Evolutionary conservation across 164 flowering plant species (phyloP), one percentile per base, ranked within the genome.

Genomic region (Dillenia turbinata): DNA sequence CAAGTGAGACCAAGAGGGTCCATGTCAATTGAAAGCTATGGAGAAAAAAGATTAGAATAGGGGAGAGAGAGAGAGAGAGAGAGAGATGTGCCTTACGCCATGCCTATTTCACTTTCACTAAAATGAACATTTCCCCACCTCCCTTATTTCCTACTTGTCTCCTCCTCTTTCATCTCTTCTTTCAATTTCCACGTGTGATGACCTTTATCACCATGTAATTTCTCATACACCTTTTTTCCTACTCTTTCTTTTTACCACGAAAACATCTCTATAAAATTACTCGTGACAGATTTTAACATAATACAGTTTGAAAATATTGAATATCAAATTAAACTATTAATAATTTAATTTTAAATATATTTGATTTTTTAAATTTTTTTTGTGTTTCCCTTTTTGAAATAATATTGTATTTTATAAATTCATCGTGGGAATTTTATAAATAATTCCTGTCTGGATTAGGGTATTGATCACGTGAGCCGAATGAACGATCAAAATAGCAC

Each of bases 51-150:
- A 26, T 26, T 26, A 26, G 40, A 26, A 26, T 26, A 26, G 40
- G 5, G 3, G 40, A 26, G 40, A 5, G 40, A 7, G 53, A 5
- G 10, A 17, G 33, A 54, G n/a, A 9, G 40, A 24, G 47, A 24
- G 40, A 9, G 57, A 24, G 8, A 5, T 10, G 66, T 33, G 0
- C 6, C 40, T 33, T 64, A 65, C 47, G 54, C 69, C 73, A 70
- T 70, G 49, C 59, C 60, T 19, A 13, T n/a, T 60, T 12, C 40
- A 33, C 71, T 71, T 71, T 67, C 71, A 63, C 71, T 26, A 40
- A 66, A 71, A 66, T 17, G 47, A 16, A 0, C 40, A 44, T 52
- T 19, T 59, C 57, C 16, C 17, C 47, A 52, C 66, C 26, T 55
- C 57, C 17, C 44, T 52, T 47, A 50, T 9, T 14, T 56, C 58